Evolutionary conservation across 441 rosid genomes (phyloP), one percentile per base, ranked within the genome.

Genomic region (Erodium texanum): DNA sequence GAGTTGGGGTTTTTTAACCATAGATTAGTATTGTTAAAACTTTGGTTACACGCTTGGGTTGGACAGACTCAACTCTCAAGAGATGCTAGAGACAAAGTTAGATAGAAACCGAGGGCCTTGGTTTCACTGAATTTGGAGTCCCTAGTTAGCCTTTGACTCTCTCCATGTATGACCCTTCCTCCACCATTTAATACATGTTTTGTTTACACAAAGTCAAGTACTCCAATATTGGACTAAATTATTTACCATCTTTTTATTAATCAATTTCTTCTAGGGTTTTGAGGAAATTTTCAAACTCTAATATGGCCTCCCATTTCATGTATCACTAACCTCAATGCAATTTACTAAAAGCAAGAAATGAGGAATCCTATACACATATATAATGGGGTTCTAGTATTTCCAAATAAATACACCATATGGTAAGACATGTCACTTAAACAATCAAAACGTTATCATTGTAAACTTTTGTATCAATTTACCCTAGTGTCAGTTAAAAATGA

Each of bases 121-220:
- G 73, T 80, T 81, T 86, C 68, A 84, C 87, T 84, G 85, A 84
- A 83, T 79, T 86, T 85, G 82, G 75, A 82, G 86, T 83, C 82
- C 88, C 85, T 74, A 81, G 84, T 81, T 75, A 62, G 77, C 81
- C 74, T 82, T 83, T 83, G 84, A 86, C 90, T 82, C 82, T 23
- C 10, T 54, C 10, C 6, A 48, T 48, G 54, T n/a, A n/a, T n/a
- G n/a, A n/a, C n/a, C n/a, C n/a, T n/a, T n/a, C n/a, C n/a, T n/a
- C n/a, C n/a, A 48, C 54, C 54, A 76, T 81, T 78, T 67, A 83
- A 66, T 78, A 80, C 83, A 68, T 64, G 9, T 50, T 50, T 50
- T 18, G 29, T 27, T 27, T 38, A 14, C 61, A 52, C 61, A 52
- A 56, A 56, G 62, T 58, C 62, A 58, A 58, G 62, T 20, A 58